phyloP scores from a whole-genome alignment of 345 rosid species.

The Isatis tinctoria region DNA sequence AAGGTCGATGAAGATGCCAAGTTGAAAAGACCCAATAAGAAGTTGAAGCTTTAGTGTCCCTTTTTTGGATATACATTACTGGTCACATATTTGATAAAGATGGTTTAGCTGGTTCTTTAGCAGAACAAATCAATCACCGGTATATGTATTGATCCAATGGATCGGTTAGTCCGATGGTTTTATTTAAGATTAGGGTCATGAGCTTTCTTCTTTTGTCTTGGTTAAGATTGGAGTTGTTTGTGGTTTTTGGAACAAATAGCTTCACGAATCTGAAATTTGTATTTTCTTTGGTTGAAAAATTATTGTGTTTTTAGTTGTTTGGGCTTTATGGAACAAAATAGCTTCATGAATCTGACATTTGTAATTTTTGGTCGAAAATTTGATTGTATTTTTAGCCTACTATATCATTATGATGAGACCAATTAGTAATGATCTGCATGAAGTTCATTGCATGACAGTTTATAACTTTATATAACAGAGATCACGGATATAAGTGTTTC shows the following conservation, averaged over 20 bases:
- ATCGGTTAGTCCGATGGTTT: not conserved
- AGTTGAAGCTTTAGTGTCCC: constrained; percentile 38
- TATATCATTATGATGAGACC: not conserved
- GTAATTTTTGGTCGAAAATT: not conserved
- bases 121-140: not conserved
- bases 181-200: not conserved
- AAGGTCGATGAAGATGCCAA: constrained; percentile 21
- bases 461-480: not conserved
- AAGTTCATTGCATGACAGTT: not conserved
- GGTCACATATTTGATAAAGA: constrained; percentile 14
- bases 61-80: not conserved
- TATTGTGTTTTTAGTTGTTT: not conserved
- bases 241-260: constrained; percentile 14
- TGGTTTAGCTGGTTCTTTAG: constrained; percentile 1
- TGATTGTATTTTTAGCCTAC: constrained; percentile 4
- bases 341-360: not conserved
- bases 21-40: constrained; percentile 37
- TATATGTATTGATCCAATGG: not conserved
- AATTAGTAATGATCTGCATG: not conserved
- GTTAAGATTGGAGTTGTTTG: constrained; percentile 6
- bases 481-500: not conserved
- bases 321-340: constrained; percentile 9
- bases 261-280: not conserved
- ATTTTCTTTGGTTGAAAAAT: not conserved
- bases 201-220: not conserved